Base-by-base conservation (phyloP, 495 filamentous ascomycete species). In the Cryomyces minteri region DNA sequence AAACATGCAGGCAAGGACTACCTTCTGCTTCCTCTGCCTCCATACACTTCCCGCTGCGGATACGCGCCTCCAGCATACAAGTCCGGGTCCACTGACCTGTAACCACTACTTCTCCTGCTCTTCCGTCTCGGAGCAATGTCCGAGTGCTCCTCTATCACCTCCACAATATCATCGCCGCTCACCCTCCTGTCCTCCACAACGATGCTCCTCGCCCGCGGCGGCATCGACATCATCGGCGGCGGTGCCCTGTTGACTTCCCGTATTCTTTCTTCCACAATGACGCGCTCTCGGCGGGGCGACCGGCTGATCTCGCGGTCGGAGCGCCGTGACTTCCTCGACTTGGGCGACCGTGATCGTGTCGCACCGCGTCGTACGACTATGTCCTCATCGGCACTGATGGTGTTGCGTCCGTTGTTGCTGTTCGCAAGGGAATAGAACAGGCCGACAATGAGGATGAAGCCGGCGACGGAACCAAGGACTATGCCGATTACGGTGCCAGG, bases 401-500 rank as follows among this genome's bases (percentile, higher is more conserved):
- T 41, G 44, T 49, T 47, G 37, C 41, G 31, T 8, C 41, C 43
- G 25, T 28, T 31, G 25, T 18, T 10, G 47, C 51, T 46, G 11
- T 52, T 44, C 31, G 45, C 43, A 43, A 65, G 53, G 7, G 51
- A 47, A 42, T 49, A 88, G 53, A 92, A 58, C 0, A 90, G 67
- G 67, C 75, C 85, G 33, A 90, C 67, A 31, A 88, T 45, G 3
- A 94, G 66, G 11, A 88, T 54, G 64, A 94, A 87, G 45, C 80
- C 86, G n/a, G 66, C 73, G n/a, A 93, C 77, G 41, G 73, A 71
- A 51, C 87, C 87, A 32, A 94, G 72, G 28, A 85, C 75, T 44
- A 92, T 88, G 49, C 85, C 87, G 10, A 69, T 84, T n/a, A 94
- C 73, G 14, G 75, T 72, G 33, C 85, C 87, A 0, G 87, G 69